These are phyloP conservation scores for Calonectria pseudoturangicola DNA, from an alignment of 2,329 filamentous ascomycete genomes.

Conservation along the genomic window DNA sequence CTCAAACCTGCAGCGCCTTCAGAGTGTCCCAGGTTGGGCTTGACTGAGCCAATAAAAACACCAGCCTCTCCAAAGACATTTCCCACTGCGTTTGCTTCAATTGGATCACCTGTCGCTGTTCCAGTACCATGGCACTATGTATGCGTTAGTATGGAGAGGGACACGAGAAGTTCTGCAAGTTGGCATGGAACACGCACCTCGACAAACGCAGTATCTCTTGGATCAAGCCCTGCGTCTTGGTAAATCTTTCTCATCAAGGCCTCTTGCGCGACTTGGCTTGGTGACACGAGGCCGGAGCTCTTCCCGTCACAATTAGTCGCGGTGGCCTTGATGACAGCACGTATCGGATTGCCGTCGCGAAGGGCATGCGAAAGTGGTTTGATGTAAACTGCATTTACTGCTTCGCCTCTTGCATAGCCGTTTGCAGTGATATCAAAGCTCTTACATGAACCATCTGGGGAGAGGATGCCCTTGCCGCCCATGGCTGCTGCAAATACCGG, in stretches of 20 bases:
- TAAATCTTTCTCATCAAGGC: slow-evolving; percentile 63
- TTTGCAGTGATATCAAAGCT: slow-evolving; percentile 63
- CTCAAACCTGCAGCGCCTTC: slow-evolving; percentile 57
- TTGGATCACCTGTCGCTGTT: slow-evolving; percentile 64
- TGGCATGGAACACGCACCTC: slow-evolving; percentile 47
- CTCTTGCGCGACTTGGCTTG: slow-evolving; percentile 59
- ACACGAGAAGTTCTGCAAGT: no score
- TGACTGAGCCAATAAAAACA: slow-evolving; percentile 57
- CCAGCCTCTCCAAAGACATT: slow-evolving; percentile 53
- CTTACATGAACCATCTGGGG: slow-evolving; percentile 50
- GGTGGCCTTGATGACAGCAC: slow-evolving; percentile 58
- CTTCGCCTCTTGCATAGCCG: slow-evolving; percentile 69
- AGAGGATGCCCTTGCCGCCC: slow-evolving; percentile 51
- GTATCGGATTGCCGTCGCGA: slow-evolving; percentile 62
- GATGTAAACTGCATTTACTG: slow-evolving; percentile 62
- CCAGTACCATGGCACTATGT: slow-evolving; percentile 64
- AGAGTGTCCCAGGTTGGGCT: slow-evolving; percentile 61
- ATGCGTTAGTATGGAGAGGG: no score
- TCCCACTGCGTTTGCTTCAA: slow-evolving; percentile 61
- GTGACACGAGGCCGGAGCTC: slow-evolving; percentile 62
- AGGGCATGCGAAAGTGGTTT: slow-evolving; percentile 67
- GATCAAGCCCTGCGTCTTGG: slow-evolving; percentile 48
- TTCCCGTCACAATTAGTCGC: slow-evolving; percentile 63
- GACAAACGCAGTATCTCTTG: slow-evolving; percentile 52
- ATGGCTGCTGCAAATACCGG: slow-evolving; percentile 50